phyloP scores from a whole-genome alignment of 169 alveolate species.

The Cryptosporidium parvum region DNA sequence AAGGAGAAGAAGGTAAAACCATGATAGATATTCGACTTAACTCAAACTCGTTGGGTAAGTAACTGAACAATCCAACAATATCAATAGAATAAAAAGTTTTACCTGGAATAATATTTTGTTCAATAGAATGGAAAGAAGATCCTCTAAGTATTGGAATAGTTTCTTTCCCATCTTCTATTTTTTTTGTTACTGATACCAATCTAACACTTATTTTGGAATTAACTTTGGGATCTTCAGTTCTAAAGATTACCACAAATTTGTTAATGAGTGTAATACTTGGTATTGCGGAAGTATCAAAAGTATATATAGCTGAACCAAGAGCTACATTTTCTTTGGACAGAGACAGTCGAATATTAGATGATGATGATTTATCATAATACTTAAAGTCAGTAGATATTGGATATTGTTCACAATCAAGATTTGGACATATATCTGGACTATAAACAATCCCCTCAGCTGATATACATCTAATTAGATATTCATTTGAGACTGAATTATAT shows the following conservation, averaged over 20 bases:
- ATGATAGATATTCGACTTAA: slow-evolving; percentile 1
- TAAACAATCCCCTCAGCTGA: slow-evolving; percentile 24
- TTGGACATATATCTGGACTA: slow-evolving; percentile 39
- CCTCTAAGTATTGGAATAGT: slow-evolving; percentile 44
- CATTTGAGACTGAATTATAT: slow-evolving; percentile 38
- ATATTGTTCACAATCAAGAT: slow-evolving; percentile 5
- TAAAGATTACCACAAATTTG: slow-evolving; percentile 27
- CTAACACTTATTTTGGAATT: slow-evolving; percentile 38
- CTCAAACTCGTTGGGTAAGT: slow-evolving; percentile 43
- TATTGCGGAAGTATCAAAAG: slow-evolving; percentile 51
- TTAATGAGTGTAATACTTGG: slow-evolving; percentile 43
- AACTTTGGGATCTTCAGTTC: neutral
- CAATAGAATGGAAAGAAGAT: slow-evolving; percentile 45
- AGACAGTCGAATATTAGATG: slow-evolving; percentile 24
- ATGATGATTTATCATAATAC: slow-evolving; percentile 17
- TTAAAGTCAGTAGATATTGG: slow-evolving; percentile 26
- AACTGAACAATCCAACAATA: slow-evolving; percentile 29
- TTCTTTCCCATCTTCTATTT: neutral
- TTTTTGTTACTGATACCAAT: slow-evolving; percentile 27
- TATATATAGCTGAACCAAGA: slow-evolving; percentile 32
- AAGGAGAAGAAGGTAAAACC: slow-evolving; percentile 23
- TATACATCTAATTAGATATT: slow-evolving; percentile 24
- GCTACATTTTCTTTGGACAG: slow-evolving; percentile 9
- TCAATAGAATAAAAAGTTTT: slow-evolving; percentile 51
- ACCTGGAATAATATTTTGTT: slow-evolving; percentile 22